Base-by-base conservation (phyloP, 192 early-diverging fungal species). In the Geranomyces michiganensis region DNA sequence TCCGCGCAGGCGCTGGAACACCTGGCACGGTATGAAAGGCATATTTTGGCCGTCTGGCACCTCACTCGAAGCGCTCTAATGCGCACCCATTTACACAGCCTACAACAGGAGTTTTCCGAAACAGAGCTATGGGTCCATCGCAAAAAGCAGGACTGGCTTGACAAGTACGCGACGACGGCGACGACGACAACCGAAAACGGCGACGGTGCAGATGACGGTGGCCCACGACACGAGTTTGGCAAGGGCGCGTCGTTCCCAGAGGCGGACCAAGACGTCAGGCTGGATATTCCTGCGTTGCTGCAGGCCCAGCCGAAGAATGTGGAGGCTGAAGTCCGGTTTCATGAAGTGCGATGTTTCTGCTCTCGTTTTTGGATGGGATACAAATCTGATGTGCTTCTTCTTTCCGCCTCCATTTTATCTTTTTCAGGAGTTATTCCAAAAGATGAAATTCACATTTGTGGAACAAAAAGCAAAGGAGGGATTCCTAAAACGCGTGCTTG, bases 361-460 rank as follows among this genome's bases (percentile, higher is more conserved):
- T 22, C 17, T 9, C 21, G 8, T 44, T 19, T 22, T 41, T n/a
- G n/a, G n/a, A n/a, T n/a, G n/a, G n/a, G n/a, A n/a, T n/a, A n/a
- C n/a, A n/a, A n/a, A n/a, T n/a, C n/a, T n/a, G n/a, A n/a, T n/a
- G n/a, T n/a, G n/a, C n/a, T n/a, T n/a, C n/a, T n/a, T n/a, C n/a
- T n/a, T n/a, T n/a, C n/a, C n/a, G 62, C 44, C 44, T 6, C 22
- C 21, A 14, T 44, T 19, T 22, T 41, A 41, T 31, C 46, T 53
- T n/a, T 53, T 53, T 6, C 31, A 87, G 82, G 82, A 83, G 27
- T 76, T 82, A n/a, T 84, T 87, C 56, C 66, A 73, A 31, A 87
- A 87, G 67, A 71, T 87, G 33, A 84, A 84, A 62, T 84, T 82
- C 55, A 83, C 81, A 55, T 84, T 78, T 66, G 70, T 87, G 30